Base-by-base conservation (phyloP, 192 early-diverging fungal species). In the Rhizophagus prolifer region DNA sequence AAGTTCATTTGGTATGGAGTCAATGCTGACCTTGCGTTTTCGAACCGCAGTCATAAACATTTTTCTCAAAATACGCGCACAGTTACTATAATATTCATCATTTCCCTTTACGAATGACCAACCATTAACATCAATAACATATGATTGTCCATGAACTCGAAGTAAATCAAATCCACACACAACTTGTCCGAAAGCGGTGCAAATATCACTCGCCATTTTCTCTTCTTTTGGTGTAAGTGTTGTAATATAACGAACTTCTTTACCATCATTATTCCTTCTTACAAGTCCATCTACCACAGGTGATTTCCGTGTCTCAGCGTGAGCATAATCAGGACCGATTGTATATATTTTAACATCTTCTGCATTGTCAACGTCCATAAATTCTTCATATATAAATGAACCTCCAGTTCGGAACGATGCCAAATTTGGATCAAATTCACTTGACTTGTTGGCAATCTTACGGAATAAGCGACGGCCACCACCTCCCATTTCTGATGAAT, bases 101-200 rank as follows among this genome's bases (percentile, higher is more conserved):
- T 93, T 96, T 65, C 96, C 96, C 82, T 99, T 99, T 72, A 99
- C 97, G 86, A 99, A 99, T 60, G 93, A 95, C 97, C 97, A 99
- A 19, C 97, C 97, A 73, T 99, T 99, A 74, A 99, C 96, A 82
- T 99, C 97, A 80, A 99, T 97, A 4, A 99, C 95, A 82, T 92
- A 93, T 10, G 94, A 95, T 75, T 85, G 81, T 25, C 94, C 95
- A 54, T 85, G 84, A 13, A 92, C 91, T 9, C 97, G 91, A 77
- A 99, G 80, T 26, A 97, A 83, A 82, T 99, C 97, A 80, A 98
- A 95, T 0, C 97, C 97, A 82, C 97, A 99, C 1, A 99, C 92
- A 30, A 91, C 92, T 80, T 99, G 97, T 14, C 94, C 94, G 84
- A 99, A 99, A 16, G 93, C 91, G 14, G 82, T 75, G 54, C 87